Conservation (phyloP, 129 eudicot genomes). For the Deinandra increscens region DNA sequence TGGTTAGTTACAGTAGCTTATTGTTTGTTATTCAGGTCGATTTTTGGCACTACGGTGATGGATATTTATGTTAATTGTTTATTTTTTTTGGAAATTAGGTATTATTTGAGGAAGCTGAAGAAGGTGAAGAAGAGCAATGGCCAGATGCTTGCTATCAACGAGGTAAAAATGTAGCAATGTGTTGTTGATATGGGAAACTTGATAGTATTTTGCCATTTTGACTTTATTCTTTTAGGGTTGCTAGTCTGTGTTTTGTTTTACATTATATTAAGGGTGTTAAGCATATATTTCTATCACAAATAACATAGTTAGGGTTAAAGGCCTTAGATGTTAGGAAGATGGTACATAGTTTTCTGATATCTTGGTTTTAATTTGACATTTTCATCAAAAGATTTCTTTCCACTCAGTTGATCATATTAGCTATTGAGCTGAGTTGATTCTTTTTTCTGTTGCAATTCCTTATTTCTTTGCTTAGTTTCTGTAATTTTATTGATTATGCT, state of each 20-base stretch:
- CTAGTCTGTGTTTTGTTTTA: not conserved
- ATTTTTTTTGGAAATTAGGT: conserved; percentile 46
- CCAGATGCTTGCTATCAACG: conserved; percentile 96
- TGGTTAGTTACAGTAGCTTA: conserved; percentile 35
- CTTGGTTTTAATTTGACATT: not conserved
- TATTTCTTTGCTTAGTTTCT: not conserved
- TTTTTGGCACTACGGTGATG: not conserved
- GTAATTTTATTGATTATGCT: not conserved
- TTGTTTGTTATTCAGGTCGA: not conserved
- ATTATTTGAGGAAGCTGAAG: conserved; percentile 89
- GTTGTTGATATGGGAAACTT: not conserved
- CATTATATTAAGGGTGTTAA: too few relatives aligned
- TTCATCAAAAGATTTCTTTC: not conserved
- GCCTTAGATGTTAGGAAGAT: not conserved
- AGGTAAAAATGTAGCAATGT: conserved; percentile 38
- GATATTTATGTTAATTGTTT: not conserved
- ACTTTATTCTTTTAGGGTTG: too few relatives aligned
- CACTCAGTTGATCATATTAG: not conserved
- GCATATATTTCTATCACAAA: not conserved
- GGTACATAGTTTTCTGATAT: not conserved
- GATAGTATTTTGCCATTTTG: not conserved
- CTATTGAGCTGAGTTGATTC: not conserved
- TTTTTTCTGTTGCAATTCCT: not conserved
- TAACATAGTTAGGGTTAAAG: not conserved
- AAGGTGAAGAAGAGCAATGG: conserved; percentile 97